phyloP scores from a whole-genome alignment of 2,329 filamentous ascomycete genomes.

The Reticulascus tulasneorum region DNA sequence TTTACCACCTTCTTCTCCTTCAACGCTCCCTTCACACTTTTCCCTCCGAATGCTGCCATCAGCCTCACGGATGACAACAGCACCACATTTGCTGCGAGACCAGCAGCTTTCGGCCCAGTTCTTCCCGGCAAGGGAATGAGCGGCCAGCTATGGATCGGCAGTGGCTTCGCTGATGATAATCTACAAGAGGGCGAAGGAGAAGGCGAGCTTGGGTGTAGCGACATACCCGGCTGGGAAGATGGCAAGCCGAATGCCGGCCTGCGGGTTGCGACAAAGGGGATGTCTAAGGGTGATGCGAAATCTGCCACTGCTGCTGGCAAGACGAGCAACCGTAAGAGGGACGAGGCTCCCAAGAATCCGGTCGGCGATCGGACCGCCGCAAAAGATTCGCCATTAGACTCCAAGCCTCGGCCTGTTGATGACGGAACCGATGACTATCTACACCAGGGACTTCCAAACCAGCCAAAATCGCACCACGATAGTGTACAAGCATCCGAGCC shows the following conservation, averaged over 20 bases:
- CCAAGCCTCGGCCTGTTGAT: conserved; percentile 20
- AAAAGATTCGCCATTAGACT: conserved; percentile 18
- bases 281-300: conserved; percentile 20
- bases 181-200: conserved; percentile 61
- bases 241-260: conserved; percentile 43
- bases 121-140: conserved; percentile 74
- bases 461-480: conserved; percentile 29
- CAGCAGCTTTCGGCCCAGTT: conserved; percentile 85
- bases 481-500: conserved; percentile 29
- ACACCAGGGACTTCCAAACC: conserved; percentile 46
- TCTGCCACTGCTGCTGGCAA: conserved; percentile 22
- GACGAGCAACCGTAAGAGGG: conserved; percentile 30
- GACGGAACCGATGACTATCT: conserved; percentile 86
- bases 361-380: conserved; percentile 22
- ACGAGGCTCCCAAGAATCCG: conserved; percentile 24
- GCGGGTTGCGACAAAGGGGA: conserved; percentile 32
- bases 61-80: conserved; percentile 97
- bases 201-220: conserved; percentile 90
- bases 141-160: conserved; percentile 89
- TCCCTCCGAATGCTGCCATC: conserved; percentile 92
- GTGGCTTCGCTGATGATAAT: conserved; percentile 80
- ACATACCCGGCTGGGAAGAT: conserved; percentile 84
- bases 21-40: conserved; percentile 76
- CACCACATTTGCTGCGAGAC: conserved; percentile 90
- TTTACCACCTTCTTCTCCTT: conserved; percentile 64